Conservation (phyloP, 352 stramenopile genomes). For the Globisporangium viniferum region DNA sequence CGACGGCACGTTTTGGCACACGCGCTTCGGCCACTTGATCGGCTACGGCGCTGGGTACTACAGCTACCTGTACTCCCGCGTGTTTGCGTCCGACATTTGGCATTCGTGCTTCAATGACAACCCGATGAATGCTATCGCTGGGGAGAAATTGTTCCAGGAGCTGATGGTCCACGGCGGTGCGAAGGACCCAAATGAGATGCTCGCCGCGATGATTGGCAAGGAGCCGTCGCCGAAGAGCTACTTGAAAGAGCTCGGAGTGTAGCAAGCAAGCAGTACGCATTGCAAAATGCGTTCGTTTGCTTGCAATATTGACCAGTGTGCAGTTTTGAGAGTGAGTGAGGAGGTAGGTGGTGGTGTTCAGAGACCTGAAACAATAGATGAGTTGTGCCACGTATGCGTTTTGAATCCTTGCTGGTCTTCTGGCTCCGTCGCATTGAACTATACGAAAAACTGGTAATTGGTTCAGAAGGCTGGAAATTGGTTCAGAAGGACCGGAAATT, state of each 20-base stretch:
- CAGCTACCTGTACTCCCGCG: slow-evolving; percentile 88
- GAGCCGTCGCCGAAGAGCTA: slow-evolving; percentile 59
- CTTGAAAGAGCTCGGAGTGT: slow-evolving; percentile 69
- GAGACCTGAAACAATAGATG: neutral
- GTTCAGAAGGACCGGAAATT: neutral
- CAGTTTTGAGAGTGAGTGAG: neutral
- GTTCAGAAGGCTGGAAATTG: neutral
- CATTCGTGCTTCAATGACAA: slow-evolving; percentile 58
- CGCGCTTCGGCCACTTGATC: slow-evolving; percentile 86
- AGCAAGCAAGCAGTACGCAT: neutral
- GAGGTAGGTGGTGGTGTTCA: neutral
- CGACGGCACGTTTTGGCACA: slow-evolving; percentile 80
- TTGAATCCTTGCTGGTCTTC: neutral
- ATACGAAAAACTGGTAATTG: neutral
- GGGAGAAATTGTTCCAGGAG: slow-evolving; percentile 60
- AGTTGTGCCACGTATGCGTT: neutral
- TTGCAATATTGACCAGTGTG: neutral
- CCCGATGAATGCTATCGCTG: slow-evolving; percentile 57
- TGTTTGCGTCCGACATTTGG: slow-evolving; percentile 90
- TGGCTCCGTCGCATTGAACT: neutral
- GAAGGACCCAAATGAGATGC: slow-evolving; percentile 83
- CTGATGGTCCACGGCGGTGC: slow-evolving; percentile 86
- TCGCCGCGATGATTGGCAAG: slow-evolving; percentile 63
- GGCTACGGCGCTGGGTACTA: slow-evolving; percentile 92
- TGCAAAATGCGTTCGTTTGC: neutral